These are phyloP conservation scores for Forsythia suspensa DNA, from an alignment of 257 asterid species.

Conservation along the genomic window DNA sequence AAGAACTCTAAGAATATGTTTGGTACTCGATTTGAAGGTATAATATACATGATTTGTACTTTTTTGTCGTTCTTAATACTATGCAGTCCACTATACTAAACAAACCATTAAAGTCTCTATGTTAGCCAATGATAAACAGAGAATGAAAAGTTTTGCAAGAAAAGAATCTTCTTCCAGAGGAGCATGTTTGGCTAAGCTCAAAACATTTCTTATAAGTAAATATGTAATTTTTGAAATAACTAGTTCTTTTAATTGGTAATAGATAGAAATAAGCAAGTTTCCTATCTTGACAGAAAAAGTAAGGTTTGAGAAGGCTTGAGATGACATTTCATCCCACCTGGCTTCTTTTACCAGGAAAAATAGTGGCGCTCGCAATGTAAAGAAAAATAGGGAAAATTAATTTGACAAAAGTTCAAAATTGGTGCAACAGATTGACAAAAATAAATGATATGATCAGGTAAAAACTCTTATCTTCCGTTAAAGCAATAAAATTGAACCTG, in stretches of 20 bases:
- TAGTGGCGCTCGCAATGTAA: not conserved
- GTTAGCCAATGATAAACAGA: not conserved
- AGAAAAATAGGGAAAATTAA: not conserved
- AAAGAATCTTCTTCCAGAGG: not conserved
- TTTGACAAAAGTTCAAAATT: not conserved
- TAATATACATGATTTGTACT: not conserved
- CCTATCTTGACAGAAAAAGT: not conserved
- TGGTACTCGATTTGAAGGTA: not conserved
- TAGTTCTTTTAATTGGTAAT: not conserved
- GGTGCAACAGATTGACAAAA: not conserved
- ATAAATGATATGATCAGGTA: not conserved
- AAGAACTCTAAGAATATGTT: not conserved
- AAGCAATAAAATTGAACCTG: constrained; percentile 53
- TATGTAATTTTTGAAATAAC: not conserved
- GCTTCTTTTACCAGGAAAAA: not conserved
- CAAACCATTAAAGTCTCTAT: not conserved
- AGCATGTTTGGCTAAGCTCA: not conserved
- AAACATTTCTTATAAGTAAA: not conserved
- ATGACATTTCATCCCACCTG: not conserved
- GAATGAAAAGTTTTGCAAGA: not conserved
- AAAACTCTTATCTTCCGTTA: not conserved
- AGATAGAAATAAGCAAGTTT: not conserved
- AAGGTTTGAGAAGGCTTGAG: not conserved
- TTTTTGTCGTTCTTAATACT: not conserved
- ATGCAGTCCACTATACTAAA: not conserved